Conservation (phyloP, 495 filamentous ascomycete genomes). For the Penicillium ucsense region DNA sequence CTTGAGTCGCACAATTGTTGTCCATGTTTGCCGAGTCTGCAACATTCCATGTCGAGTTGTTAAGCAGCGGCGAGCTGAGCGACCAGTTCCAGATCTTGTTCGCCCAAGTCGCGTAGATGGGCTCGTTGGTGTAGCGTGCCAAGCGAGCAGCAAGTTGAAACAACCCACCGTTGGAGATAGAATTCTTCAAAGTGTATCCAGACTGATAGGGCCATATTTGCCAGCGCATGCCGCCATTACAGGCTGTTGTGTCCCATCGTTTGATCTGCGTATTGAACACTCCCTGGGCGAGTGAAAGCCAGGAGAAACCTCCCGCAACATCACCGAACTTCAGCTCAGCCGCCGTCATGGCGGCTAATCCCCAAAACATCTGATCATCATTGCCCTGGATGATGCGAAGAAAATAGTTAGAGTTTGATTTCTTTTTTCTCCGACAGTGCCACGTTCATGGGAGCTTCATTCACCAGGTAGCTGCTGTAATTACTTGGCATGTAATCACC, state of each 20-base stretch:
- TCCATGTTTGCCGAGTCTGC: constrained; percentile 51
- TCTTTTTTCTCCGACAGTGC: too few species aligned
- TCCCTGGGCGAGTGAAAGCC: constrained; percentile 66
- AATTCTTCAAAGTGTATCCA: constrained; percentile 58
- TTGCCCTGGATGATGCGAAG: constrained; percentile 30
- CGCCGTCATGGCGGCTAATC: constrained; percentile 44
- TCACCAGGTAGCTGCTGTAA: constrained; percentile 31
- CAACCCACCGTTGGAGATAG: constrained; percentile 58
- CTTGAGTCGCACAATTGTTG: constrained; percentile 43
- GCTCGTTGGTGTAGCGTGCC: constrained; percentile 54
- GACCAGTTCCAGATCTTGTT: constrained; percentile 60
- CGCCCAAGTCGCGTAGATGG: constrained; percentile 59
- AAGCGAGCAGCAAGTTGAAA: constrained; percentile 63
- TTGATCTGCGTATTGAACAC: constrained; percentile 65
- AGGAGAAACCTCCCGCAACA: constrained; percentile 44
- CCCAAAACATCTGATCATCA: constrained; percentile 52
- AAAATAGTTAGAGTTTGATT: too few species aligned
- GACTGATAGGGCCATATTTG: constrained; percentile 44
- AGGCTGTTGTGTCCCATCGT: constrained; percentile 41
- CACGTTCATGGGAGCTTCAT: not conserved
- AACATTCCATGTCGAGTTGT: constrained; percentile 38
- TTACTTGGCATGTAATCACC: constrained; percentile 41
- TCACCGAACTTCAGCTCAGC: constrained; percentile 43
- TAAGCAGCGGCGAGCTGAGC: constrained; percentile 37
- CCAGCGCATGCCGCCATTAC: constrained; percentile 46